Evolutionary conservation across 495 filamentous ascomycete genomes (phyloP).

Genomic region (Sphaerosporella brunnea): DNA sequence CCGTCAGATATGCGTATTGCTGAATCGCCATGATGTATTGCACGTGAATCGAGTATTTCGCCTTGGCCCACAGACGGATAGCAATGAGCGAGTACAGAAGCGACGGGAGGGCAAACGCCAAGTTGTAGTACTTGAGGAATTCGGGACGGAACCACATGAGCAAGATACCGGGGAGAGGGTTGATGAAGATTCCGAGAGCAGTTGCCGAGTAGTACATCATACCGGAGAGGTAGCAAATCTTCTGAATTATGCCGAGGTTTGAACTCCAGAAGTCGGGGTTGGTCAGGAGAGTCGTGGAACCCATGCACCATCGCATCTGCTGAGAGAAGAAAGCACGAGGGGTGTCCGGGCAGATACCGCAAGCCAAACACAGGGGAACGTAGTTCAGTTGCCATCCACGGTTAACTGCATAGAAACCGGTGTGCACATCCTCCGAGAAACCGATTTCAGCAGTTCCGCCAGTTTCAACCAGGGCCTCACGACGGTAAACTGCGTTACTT

Average conservation of each 20-base stretch:
- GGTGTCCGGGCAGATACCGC: slow-evolving; percentile 23
- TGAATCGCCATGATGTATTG: slow-evolving; percentile 22
- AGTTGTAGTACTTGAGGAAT: slow-evolving; percentile 24
- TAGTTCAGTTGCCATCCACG: slow-evolving; percentile 25
- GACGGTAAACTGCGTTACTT: slow-evolving; percentile 24
- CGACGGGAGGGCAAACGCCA: slow-evolving; percentile 22
- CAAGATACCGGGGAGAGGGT: slow-evolving; percentile 18
- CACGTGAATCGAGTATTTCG: slow-evolving; percentile 17
- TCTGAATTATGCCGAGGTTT: slow-evolving; percentile 17
- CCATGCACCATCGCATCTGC: slow-evolving; percentile 25
- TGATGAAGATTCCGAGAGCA: slow-evolving; percentile 16
- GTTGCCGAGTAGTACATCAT: slow-evolving; percentile 22
- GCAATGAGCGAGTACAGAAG: slow-evolving; percentile 17
- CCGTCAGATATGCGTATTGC: slow-evolving; percentile 21
- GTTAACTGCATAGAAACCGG: slow-evolving; percentile 21
- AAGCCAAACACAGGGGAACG: slow-evolving; percentile 22
- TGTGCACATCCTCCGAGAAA: slow-evolving; percentile 25
- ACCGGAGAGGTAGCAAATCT: slow-evolving; percentile 24
- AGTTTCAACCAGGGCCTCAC: slow-evolving; percentile 18
- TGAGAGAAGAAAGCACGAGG: slow-evolving; percentile 23
- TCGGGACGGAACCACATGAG: slow-evolving; percentile 22
- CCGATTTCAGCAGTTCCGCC: slow-evolving; percentile 20
- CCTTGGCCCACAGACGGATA: slow-evolving; percentile 19
- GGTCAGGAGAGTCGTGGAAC: slow-evolving; percentile 19
- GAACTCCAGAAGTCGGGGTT: slow-evolving; percentile 21